Base-by-base conservation (phyloP, 306 rosid genomes). In the Dryas octopetala region DNA sequence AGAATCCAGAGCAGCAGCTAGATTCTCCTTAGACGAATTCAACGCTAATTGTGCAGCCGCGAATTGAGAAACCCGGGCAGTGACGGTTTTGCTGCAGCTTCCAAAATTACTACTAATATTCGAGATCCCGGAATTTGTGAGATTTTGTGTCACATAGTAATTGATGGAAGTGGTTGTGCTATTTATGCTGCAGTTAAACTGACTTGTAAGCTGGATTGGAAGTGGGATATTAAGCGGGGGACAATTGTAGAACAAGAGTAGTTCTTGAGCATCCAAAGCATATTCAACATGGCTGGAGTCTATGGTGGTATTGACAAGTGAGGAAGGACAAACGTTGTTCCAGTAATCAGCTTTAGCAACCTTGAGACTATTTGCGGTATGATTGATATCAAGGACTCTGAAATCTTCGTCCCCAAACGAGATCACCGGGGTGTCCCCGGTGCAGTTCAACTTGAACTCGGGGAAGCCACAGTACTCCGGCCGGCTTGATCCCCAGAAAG, bases 381-480 rank as follows among this genome's bases (percentile, higher is more conserved):
- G 63, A 28, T 0, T 8, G 70, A 86, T 62, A 3, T 80, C 49
- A 58, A 88, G 83, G 74, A 90, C 68, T 68, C 64, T 66, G 8
- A 79, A 86, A 38, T 26, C 80, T 17, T 66, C 45, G 6, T 48
- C 54, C 5, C 38, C 7, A 44, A 86, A 77, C 17, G 49, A 70
- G 63, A 88, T 62, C 0, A 4, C 32, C 10, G 86, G 82, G 4
- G 16, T 68, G 53, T 70, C 79, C 4, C 53, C 72, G 3, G 9
- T 58, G 78, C 96, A 90, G 50, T 65, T 16, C 23, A 88, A 78
- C 75, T 77, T 16, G 75, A 90, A 88, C 1, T 75, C 65, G 1
- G 92, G 92, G 68, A 77, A 86, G 74, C 92, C 89, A 69, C 92
- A 86, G 57, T 85, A 79, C 1, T 50, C 28, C 6, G 89, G 82